Base-by-base conservation (phyloP, 2,329 filamentous ascomycete genomes). In the Trichoderma semiorbis region DNA sequence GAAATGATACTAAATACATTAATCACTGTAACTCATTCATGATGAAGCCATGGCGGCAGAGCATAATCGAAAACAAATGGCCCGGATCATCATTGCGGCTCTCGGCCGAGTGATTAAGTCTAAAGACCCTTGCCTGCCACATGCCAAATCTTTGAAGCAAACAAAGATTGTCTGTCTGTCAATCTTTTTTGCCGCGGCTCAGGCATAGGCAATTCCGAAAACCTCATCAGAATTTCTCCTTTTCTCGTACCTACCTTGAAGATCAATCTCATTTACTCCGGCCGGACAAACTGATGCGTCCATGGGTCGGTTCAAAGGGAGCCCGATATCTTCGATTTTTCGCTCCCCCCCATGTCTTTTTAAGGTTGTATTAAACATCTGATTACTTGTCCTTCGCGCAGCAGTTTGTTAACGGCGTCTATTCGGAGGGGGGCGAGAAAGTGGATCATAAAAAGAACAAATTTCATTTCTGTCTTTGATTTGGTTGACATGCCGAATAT, bases 241-340 rank as follows among this genome's bases (percentile, higher is more conserved):
- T n/a, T n/a, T n/a, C n/a, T n/a, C n/a, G n/a, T n/a, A n/a, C n/a
- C n/a, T n/a, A n/a, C n/a, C n/a, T n/a, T n/a, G n/a, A n/a, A n/a
- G n/a, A n/a, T n/a, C n/a, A n/a, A n/a, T n/a, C n/a, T n/a, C n/a
- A n/a, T n/a, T n/a, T n/a, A n/a, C n/a, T n/a, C n/a, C n/a, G n/a
- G 36, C 24, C 65, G 65, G 65, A 68, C 53, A 24, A 68, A 68
- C 3, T 68, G 10, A 68, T 68, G 36, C 28, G 14, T 32, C 65
- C 65, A 47, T n/a, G 2, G 34, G 24, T 53, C 53, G 65, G 7
- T 11, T 8, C 36, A 12, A 43, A 36, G 34, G 21, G 12, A n/a
- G 6, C 5, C 47, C 47, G n/a, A 53, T n/a, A 30, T 18, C 26
- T 30, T 57, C 26, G 16, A 30, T 7, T 28, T 10, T 18, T 7